Evolutionary conservation across 2,329 filamentous ascomycete species (phyloP), one percentile per base, ranked within the genome.

Genomic region (Sporothrix dimorphospora): DNA sequence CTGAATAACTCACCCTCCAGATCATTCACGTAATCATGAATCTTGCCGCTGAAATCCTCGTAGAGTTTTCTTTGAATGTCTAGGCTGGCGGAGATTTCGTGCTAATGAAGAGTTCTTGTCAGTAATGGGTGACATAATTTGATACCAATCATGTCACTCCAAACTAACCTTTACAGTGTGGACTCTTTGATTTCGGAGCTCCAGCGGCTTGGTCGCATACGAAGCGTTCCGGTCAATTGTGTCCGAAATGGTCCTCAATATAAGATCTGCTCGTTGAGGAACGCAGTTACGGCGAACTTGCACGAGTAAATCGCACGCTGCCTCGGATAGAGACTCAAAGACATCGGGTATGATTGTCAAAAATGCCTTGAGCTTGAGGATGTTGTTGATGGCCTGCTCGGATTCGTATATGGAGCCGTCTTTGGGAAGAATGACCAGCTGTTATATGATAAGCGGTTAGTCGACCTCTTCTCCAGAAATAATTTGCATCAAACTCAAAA

Each of bases 281-380:
- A 84, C 85, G 76, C 93, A 97, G 7, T 92, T 85, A 70, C 89
- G 85, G 73, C 90, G 87, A 63, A 96, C 92, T 21, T 88, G 88
- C 40, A 84, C 78, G 1, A 98, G 82, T 71, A 97, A 84, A 6
- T 85, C 83, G 69, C 90, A 90, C 61, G 85, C 85, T 6, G 90
- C 89, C n/a, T 89, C 86, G 1, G 82, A 83, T 19, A 98, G 82
- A 0, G 92, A 90, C 75, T 91, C 86, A 75, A 90, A 90, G 0
- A 98, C 81, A 0, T 89, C 86, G 1, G 86, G 85, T 45, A 96
- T 87, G 1, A 89, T 87, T 63, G 86, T 85, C 0, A 96, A 84
- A 76, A 95, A 97, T 34, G 90, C 89, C 78, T 98, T 98, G 49
- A 98, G 83, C 85, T 94, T 91, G 59, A 98, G 89, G 11, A 97